These are phyloP conservation scores for Escovopsis sp. DNA, from an alignment of 2,329 filamentous ascomycete genomes.

Conservation along the genomic window DNA sequence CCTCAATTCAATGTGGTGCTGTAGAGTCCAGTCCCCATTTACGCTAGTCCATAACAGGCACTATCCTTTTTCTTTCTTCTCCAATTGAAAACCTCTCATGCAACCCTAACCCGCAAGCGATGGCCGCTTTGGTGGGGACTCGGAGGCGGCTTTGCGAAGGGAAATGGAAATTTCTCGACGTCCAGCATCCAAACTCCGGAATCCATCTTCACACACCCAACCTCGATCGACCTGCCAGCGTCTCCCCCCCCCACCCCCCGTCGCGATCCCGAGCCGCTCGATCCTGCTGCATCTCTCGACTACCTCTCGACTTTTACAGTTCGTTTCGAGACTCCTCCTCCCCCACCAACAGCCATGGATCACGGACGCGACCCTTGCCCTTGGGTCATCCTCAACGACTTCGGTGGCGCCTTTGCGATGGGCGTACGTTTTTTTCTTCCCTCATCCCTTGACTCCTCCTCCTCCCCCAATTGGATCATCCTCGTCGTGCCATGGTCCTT, in stretches of 20 bases:
- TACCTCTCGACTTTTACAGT: background rate
- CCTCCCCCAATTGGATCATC: background rate
- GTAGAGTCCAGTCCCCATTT: no score
- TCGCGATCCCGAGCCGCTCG: background rate
- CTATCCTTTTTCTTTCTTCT: no score
- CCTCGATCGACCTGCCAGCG: background rate
- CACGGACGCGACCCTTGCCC: constrained; percentile 94
- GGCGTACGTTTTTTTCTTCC: constrained; percentile 46
- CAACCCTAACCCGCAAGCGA: no score
- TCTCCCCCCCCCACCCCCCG: background rate
- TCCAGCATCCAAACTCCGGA: no score
- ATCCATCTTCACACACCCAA: background rate
- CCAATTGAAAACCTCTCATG: no score
- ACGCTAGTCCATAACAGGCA: no score
- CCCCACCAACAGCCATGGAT: constrained; percentile 32
- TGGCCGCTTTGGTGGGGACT: no score
- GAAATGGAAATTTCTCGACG: no score
- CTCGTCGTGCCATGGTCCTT: no score
- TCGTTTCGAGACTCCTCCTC: background rate
- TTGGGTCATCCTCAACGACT: constrained; percentile 93
- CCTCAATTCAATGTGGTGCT: no score
- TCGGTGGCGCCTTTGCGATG: constrained; percentile 94
- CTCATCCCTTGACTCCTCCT: background rate
- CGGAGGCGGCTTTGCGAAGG: no score
- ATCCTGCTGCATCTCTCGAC: no score